Conservation (phyloP, 352 stramenopile species). For the Phytophthora gonapodyides region DNA sequence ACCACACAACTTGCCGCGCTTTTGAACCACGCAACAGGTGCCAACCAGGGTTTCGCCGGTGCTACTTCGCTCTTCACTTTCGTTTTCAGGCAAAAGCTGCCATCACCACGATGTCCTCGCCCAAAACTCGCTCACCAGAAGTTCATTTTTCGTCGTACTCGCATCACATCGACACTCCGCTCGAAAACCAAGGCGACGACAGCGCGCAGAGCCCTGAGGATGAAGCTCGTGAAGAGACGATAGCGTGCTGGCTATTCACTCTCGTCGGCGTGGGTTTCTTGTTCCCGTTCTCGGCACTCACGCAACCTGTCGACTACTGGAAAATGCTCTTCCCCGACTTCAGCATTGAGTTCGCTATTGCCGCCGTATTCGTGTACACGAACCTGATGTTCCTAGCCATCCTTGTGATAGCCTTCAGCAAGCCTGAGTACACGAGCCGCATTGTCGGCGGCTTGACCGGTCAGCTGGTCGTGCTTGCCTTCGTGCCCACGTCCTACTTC, state of each 20-base stretch:
- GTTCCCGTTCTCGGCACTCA: constrained; percentile 86
- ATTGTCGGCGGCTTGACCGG: constrained; percentile 79
- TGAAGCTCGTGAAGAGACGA: constrained; percentile 46
- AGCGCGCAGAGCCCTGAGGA: constrained; percentile 26
- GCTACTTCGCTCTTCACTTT: constrained; percentile 5
- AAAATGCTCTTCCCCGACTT: constrained; percentile 82
- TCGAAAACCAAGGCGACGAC: constrained; percentile 25
- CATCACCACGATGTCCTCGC: constrained; percentile 42
- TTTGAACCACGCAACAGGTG: constrained; percentile 7
- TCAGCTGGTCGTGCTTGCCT: constrained; percentile 69
- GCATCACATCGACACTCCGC: constrained; percentile 25
- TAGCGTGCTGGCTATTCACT: constrained; percentile 64
- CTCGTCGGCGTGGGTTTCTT: constrained; percentile 79
- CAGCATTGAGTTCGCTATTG: constrained; percentile 89
- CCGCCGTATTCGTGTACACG: constrained; percentile 84
- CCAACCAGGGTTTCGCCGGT: constrained; percentile 15
- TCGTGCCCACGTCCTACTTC: constrained; percentile 76
- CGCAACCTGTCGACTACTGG: constrained; percentile 89
- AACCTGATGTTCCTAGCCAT: constrained; percentile 65
- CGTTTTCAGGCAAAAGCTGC: constrained; percentile 6
- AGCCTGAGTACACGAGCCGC: constrained; percentile 64
- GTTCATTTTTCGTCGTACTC: constrained; percentile 31
- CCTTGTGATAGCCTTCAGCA: constrained; percentile 58
- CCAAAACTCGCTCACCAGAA: constrained; percentile 43
- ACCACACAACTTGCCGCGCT: constrained; percentile 19